Conservation (phyloP, 345 rosid genomes). For the Salix koriyanagi region DNA sequence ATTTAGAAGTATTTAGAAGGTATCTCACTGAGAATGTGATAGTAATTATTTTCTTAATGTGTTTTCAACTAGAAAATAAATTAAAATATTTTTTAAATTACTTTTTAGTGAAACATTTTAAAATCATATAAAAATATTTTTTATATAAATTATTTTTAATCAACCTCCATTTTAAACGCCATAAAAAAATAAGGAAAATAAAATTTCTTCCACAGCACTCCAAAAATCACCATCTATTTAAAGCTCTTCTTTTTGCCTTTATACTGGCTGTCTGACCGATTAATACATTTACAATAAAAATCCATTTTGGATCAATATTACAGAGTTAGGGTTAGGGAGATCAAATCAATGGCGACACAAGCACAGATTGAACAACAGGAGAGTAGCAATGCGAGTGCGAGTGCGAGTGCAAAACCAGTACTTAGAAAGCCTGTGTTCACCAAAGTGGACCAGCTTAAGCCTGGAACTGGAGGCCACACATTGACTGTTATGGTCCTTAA, state of each 20-base stretch:
- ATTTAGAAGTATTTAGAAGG: too few species aligned
- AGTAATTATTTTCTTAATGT: too few species aligned
- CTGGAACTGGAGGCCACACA: slow-evolving; percentile 44
- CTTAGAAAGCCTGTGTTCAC: slow-evolving; percentile 44
- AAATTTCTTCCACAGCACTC: not conserved
- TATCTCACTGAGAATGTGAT: too few species aligned
- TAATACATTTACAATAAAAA: not conserved
- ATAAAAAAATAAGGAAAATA: too few species aligned
- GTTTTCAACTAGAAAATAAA: too few species aligned
- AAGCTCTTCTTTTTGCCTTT: too few species aligned
- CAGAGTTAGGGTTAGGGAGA: not conserved
- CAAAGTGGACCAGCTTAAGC: slow-evolving; percentile 42
- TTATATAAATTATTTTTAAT: too few species aligned
- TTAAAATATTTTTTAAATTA: too few species aligned
- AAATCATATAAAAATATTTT: too few species aligned
- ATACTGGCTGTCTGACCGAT: too few species aligned
- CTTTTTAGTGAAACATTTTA: too few species aligned
- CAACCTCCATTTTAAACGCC: too few species aligned
- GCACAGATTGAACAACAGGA: not conserved
- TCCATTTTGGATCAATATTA: not conserved
- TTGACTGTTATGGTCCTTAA: slow-evolving; percentile 34
- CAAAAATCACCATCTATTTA: not conserved
- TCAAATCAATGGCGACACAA: not conserved
- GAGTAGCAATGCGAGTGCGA: not conserved
- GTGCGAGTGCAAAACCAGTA: slow-evolving; percentile 18